A percentile compares a stretch with the other conserved stretches of the same genome.
Evolutionary conservation across 2,329 filamentous ascomycete genomes (phyloP).

Genomic region (Colletotrichum phormii): DNA sequence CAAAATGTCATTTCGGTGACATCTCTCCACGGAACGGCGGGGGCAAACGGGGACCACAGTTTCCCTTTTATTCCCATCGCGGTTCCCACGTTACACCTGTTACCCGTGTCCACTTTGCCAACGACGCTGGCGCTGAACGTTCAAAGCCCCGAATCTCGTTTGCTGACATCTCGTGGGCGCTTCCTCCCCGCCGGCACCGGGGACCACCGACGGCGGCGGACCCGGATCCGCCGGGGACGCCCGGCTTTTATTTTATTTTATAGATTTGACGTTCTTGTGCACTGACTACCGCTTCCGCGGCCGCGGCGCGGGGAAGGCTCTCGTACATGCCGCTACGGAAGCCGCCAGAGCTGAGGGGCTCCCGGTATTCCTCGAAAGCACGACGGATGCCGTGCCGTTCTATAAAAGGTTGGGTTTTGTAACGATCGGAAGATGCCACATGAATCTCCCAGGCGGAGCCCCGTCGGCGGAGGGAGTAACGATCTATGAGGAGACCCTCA

Average conservation of each 20-base stretch:
- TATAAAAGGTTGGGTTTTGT: constrained; percentile 53
- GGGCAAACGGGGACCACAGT: constrained; percentile 1
- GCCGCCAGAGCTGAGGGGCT: constrained; percentile 46
- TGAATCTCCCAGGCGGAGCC: constrained; percentile 45
- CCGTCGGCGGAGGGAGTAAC: not conserved
- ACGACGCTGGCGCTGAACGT: not conserved
- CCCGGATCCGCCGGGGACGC: not conserved
- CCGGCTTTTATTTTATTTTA: constrained; percentile 13
- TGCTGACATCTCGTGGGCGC: constrained; percentile 5
- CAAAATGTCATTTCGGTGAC: constrained; percentile 6
- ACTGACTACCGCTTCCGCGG: constrained; percentile 49
- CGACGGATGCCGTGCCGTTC: constrained; percentile 50
- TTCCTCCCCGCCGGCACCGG: not conserved
- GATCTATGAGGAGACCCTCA: constrained; percentile 1
- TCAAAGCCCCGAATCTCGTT: not conserved
- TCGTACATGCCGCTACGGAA: constrained; percentile 48
- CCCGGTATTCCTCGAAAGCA: constrained; percentile 53
- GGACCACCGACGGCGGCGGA: not conserved
- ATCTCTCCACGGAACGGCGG: constrained; percentile 4
- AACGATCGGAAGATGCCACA: constrained; percentile 45
- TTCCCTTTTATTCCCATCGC: not conserved
- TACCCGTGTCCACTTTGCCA: not conserved
- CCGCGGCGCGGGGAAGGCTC: constrained; percentile 48
- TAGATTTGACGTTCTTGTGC: constrained; percentile 55
- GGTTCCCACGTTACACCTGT: not conserved